Percentiles rank a stretch among this genome's conserved stretches.
These are phyloP conservation scores for Suillus paluster DNA, from an alignment of 768 basidiomycete genomes.

Conservation along the genomic window DNA sequence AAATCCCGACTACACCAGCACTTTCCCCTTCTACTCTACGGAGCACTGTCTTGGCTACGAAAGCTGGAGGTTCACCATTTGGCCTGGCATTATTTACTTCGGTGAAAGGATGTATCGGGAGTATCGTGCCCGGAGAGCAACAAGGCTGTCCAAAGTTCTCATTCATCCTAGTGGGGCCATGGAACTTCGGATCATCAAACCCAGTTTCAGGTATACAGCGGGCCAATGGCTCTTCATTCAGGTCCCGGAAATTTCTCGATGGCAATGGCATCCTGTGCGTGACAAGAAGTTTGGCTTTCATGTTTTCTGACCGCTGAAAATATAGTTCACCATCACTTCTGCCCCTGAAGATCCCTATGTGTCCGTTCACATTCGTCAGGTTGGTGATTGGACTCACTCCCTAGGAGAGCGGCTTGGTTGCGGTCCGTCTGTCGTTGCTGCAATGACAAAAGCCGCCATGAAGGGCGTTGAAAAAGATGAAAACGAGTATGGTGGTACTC, in stretches of 20 bases:
- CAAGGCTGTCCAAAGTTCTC: slow-evolving; percentile 82
- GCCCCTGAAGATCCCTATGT: slow-evolving; percentile 94
- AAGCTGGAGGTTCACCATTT: slow-evolving; percentile 91
- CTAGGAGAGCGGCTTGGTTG: slow-evolving; percentile 88
- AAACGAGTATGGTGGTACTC: slow-evolving; percentile 45
- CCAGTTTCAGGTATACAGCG: slow-evolving; percentile 88
- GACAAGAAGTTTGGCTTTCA: not conserved
- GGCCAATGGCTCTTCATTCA: slow-evolving; percentile 94
- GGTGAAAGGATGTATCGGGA: slow-evolving; percentile 86
- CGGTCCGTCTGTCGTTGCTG: slow-evolving; percentile 74
- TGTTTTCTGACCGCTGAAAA: not conserved
- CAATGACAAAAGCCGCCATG: slow-evolving; percentile 80
- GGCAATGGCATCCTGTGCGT: slow-evolving; percentile 96
- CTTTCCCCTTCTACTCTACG: slow-evolving; percentile 89
- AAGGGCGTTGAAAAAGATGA: slow-evolving; percentile 73
- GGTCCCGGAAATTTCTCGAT: slow-evolving; percentile 80
- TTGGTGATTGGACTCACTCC: slow-evolving; percentile 84
- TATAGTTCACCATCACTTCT: slow-evolving; percentile 91
- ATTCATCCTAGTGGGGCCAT: slow-evolving; percentile 92
- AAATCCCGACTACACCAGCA: slow-evolving; percentile 65
- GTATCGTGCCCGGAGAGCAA: slow-evolving; percentile 77
- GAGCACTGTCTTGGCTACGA: slow-evolving; percentile 90
- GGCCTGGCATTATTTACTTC: slow-evolving; percentile 91
- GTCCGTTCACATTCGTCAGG: slow-evolving; percentile 92
- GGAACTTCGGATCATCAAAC: slow-evolving; percentile 92